Evolutionary conservation across 2,329 filamentous ascomycete species (phyloP).

Genomic region (Ascochyta rabiei): DNA sequence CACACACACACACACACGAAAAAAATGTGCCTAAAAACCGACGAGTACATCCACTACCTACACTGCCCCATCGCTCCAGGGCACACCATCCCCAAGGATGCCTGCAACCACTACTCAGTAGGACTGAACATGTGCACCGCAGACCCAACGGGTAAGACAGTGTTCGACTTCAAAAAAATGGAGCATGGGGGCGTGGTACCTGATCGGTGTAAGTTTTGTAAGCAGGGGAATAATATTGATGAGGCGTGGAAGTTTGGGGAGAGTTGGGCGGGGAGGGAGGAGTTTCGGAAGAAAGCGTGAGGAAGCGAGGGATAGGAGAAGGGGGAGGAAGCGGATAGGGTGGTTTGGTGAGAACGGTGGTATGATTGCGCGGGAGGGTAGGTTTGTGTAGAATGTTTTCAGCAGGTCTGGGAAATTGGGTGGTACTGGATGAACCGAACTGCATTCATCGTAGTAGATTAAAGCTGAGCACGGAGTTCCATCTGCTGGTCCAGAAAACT

Average conservation of each 20-base stretch:
- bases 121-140: neutral
- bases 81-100: neutral
- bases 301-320: too few species aligned
- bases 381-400: too few species aligned
- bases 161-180: neutral
- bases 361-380: too few species aligned
- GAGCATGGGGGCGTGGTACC: neutral
- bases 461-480: neutral
- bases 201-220: neutral
- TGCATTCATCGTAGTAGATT: neutral
- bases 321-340: too few species aligned
- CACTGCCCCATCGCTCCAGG: neutral
- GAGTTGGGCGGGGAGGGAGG: neutral
- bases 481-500: conserved; percentile 2
- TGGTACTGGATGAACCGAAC: too few species aligned
- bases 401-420: too few species aligned
- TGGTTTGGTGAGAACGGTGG: too few species aligned
- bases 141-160: neutral
- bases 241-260: neutral
- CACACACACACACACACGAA: too few species aligned
- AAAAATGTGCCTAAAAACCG: too few species aligned
- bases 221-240: neutral
- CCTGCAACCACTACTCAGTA: neutral
- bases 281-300: neutral
- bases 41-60: neutral